phyloP scores from a whole-genome alignment of 164 flowering plant species.

The Vitis cinerea region DNA sequence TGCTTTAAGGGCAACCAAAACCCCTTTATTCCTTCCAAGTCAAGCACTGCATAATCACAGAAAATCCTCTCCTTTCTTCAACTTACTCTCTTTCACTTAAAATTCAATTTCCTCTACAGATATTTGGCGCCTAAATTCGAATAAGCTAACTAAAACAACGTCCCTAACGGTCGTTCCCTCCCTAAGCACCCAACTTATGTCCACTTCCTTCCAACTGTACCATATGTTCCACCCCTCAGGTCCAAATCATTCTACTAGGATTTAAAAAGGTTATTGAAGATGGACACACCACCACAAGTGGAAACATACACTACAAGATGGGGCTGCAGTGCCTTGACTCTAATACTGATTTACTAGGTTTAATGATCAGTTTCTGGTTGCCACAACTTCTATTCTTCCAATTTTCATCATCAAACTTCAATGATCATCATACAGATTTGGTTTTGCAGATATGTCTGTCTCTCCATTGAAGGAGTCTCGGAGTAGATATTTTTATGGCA shows the following conservation, averaged over 20 bases:
- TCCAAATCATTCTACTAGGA: constrained; percentile 12
- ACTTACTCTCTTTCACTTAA: neutral
- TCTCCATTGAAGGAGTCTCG: neutral
- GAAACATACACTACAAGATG: constrained; percentile 7
- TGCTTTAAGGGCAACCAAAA: constrained; percentile 65
- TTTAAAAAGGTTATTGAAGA: constrained; percentile 4
- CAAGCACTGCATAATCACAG: constrained; percentile 27
- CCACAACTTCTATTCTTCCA: neutral
- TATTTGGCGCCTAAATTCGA: constrained; percentile 43
- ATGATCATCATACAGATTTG: neutral
- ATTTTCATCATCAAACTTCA: neutral
- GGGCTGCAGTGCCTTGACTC: constrained; percentile 18
- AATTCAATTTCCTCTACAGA: constrained; percentile 10
- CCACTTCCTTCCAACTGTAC: constrained; percentile 22
- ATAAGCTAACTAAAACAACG: constrained; percentile 25
- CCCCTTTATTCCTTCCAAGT: constrained; percentile 41
- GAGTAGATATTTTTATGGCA: neutral
- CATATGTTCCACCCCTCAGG: constrained; percentile 1
- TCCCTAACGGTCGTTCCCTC: constrained; percentile 20
- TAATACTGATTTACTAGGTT: constrained; percentile 20
- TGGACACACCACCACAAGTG: neutral
- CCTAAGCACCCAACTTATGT: constrained; percentile 16
- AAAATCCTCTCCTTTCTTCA: neutral
- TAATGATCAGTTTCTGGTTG: neutral
- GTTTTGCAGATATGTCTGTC: constrained; percentile 26